Conservation (phyloP, 1,284 basidiomycete genomes). For the Cutaneotrichosporon dermatis region DNA sequence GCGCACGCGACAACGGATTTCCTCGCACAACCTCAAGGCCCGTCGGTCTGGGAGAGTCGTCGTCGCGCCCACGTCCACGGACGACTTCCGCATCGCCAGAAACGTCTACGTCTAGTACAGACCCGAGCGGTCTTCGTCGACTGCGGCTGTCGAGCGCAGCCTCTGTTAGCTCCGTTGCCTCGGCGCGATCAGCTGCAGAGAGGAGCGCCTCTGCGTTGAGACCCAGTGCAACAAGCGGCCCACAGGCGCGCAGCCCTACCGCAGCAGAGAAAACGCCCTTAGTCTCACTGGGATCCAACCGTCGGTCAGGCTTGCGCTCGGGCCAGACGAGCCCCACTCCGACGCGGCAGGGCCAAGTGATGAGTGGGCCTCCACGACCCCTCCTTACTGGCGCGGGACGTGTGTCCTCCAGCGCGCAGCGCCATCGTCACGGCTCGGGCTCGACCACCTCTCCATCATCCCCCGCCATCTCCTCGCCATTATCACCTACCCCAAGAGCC, state of each 20-base stretch:
- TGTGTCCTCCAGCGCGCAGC: neutral
- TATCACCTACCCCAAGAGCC: neutral
- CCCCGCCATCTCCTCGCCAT: neutral
- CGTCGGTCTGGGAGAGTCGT: slow-evolving; percentile 14
- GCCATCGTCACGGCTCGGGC: neutral
- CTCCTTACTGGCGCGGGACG: slow-evolving; percentile 34
- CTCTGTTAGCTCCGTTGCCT: slow-evolving; percentile 23
- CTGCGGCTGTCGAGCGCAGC: slow-evolving; percentile 35
- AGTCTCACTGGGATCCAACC: slow-evolving; percentile 22
- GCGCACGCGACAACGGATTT: slow-evolving; percentile 9
- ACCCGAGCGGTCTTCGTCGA: slow-evolving; percentile 28
- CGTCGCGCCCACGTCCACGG: neutral
- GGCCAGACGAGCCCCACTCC: slow-evolving; percentile 23
- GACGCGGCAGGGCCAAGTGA: slow-evolving; percentile 11
- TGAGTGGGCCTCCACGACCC: slow-evolving; percentile 27
- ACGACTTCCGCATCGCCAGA: neutral
- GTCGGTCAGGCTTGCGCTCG: neutral
- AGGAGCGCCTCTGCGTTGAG: neutral
- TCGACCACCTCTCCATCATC: neutral
- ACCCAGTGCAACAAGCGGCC: slow-evolving; percentile 13
- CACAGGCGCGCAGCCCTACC: slow-evolving; percentile 30
- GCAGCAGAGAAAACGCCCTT: slow-evolving; percentile 25
- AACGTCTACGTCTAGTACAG: slow-evolving; percentile 13
- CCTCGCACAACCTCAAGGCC: slow-evolving; percentile 23
- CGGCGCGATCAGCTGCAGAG: slow-evolving; percentile 4